phyloP scores from a whole-genome alignment of 805 yeast species.

The Yarrowia keelungensis region DNA sequence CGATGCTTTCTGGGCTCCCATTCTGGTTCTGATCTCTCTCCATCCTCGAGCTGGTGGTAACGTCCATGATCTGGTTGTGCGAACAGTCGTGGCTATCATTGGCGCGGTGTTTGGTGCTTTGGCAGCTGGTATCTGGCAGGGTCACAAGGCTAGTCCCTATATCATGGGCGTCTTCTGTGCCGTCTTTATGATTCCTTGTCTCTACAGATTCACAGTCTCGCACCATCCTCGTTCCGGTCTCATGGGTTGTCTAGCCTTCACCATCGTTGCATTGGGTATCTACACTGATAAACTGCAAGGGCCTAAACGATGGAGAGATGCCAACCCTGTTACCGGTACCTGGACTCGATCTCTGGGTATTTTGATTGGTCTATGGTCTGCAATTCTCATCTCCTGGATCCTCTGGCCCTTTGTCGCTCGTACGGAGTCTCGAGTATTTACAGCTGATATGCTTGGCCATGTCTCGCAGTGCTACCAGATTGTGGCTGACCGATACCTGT shows the following conservation, averaged over 20 bases:
- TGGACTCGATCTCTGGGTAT: conserved; percentile 55
- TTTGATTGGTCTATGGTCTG: conserved; percentile 52
- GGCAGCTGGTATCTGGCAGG: conserved; percentile 53
- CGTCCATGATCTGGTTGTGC: conserved; percentile 46
- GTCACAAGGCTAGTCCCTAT: conserved; percentile 47
- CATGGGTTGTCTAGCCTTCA: conserved; percentile 53
- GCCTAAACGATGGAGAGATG: conserved; percentile 22
- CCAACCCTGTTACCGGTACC: conserved; percentile 42
- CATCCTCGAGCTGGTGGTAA: conserved; percentile 53
- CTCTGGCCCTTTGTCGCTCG: conserved; percentile 59
- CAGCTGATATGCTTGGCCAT: conserved; percentile 53
- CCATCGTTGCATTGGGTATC: conserved; percentile 52
- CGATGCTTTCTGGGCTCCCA: conserved; percentile 56
- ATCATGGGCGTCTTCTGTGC: conserved; percentile 55
- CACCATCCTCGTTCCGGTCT: conserved; percentile 56
- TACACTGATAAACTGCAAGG: conserved; percentile 31
- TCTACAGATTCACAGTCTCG: conserved; percentile 51
- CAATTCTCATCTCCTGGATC: conserved; percentile 55
- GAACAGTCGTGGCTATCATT: conserved; percentile 51
- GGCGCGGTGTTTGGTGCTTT: conserved; percentile 60
- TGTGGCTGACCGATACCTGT: conserved; percentile 58
- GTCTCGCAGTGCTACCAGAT: conserved; percentile 57
- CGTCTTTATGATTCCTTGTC: conserved; percentile 49
- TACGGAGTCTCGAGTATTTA: conserved; percentile 53
- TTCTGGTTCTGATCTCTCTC: conserved; percentile 51